A percentile compares a stretch with the other conserved stretches of the same genome.
Conservation (phyloP, 106 monocot genomes). For the Agapanthus africanus region DNA sequence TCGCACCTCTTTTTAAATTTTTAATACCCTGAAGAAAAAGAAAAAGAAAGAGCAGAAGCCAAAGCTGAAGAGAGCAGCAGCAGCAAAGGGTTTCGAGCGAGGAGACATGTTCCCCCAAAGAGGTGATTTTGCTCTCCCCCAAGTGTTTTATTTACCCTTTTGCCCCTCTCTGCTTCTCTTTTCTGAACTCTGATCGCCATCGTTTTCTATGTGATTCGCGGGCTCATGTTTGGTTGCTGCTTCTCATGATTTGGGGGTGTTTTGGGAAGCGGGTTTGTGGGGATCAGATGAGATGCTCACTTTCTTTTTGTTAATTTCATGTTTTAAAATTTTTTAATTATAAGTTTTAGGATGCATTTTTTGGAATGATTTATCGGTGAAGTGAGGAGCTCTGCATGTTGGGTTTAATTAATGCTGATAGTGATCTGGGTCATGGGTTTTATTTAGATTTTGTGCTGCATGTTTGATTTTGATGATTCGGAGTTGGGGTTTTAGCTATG, state of each 20-base stretch:
- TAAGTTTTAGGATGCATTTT: not conserved
- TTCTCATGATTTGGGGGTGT: not conserved
- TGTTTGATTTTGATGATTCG: not conserved
- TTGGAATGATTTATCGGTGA: too few species aligned
- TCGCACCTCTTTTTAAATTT: too few species aligned
- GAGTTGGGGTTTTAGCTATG: not conserved
- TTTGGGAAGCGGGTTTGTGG: not conserved
- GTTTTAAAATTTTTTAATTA: not conserved
- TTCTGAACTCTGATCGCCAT: too few species aligned
- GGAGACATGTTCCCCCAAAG: constrained; percentile 7
- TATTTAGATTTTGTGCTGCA: not conserved
- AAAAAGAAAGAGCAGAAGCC: too few species aligned
- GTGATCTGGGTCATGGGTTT: constrained; percentile 5
- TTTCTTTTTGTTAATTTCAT: not conserved
- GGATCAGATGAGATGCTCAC: not conserved
- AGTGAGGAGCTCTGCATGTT: too few species aligned
- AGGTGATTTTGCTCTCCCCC: not conserved
- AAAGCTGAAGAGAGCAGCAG: too few species aligned
- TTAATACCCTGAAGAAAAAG: too few species aligned
- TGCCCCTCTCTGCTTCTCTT: too few species aligned
- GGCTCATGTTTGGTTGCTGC: too few species aligned
- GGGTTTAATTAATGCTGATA: not conserved
- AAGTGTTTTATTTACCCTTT: not conserved
- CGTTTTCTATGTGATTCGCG: too few species aligned
- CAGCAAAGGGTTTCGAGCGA: not conserved